Percentiles rank a stretch among this genome's conserved stretches.
phyloP scores from a whole-genome alignment of 2,329 filamentous ascomycete species.

The Arthrobotrys sinensis region DNA sequence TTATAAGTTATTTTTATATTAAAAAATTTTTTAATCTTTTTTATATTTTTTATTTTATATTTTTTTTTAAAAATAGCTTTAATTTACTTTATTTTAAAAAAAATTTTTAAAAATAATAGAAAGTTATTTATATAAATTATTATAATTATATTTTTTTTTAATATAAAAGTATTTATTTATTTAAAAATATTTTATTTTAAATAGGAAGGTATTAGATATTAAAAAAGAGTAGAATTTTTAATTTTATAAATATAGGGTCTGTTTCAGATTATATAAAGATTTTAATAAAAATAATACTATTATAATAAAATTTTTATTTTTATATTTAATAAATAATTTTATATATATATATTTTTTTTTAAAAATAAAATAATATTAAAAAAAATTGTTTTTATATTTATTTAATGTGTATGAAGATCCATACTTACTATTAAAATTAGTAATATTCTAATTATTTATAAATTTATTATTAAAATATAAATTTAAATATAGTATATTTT shows the following conservation, averaged over 20 bases:
- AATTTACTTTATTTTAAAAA: constrained; percentile 30
- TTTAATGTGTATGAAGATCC: constrained; percentile 21
- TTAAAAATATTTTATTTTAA: constrained; percentile 23
- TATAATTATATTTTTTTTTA: constrained; percentile 32
- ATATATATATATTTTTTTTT: constrained; percentile 13
- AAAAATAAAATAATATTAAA: constrained; percentile 17
- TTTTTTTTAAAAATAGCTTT: constrained; percentile 46
- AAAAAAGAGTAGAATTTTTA: constrained; percentile 7
- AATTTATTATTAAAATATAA: constrained; percentile 7
- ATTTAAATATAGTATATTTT: too few relatives aligned
- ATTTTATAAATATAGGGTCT: constrained; percentile 7
- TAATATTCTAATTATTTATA: neutral
- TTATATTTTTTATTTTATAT: constrained; percentile 26
- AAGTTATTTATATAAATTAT: constrained; percentile 46
- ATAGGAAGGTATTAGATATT: constrained; percentile 4
- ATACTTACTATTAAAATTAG: neutral
- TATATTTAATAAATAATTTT: constrained; percentile 9
- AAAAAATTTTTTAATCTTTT: neutral
- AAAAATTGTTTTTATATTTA: constrained; percentile 24
- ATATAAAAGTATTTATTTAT: constrained; percentile 40
- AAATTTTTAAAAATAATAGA: constrained; percentile 23
- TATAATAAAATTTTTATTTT: constrained; percentile 6
- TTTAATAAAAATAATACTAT: constrained; percentile 12
- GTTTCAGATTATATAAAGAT: constrained; percentile 20
- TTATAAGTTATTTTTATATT: constrained; percentile 51